phyloP scores from a whole-genome alignment of 1,284 basidiomycete species.

The Filobasidium uniguttulatum region DNA sequence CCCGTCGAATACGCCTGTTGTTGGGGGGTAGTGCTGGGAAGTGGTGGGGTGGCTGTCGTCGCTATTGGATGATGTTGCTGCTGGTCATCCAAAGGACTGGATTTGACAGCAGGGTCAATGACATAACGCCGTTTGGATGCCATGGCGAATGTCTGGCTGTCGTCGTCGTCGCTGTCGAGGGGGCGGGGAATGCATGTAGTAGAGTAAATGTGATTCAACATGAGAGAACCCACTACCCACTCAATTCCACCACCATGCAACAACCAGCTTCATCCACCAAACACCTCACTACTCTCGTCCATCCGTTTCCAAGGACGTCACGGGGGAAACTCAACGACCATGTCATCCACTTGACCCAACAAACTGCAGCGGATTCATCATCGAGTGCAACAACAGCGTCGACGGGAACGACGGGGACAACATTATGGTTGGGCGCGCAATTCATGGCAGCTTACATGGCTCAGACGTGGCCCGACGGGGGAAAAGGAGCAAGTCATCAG shows the following conservation, averaged over 20 bases:
- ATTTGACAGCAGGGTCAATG: constrained; percentile 31
- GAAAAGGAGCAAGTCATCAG: constrained; percentile 15
- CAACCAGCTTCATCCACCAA: constrained; percentile 43
- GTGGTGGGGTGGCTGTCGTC: constrained; percentile 20
- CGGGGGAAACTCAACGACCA: no score
- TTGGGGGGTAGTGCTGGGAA: background rate
- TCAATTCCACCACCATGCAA: constrained; percentile 11
- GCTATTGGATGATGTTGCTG: constrained; percentile 18
- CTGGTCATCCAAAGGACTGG: constrained; percentile 2
- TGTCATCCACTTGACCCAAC: background rate
- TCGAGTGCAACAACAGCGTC: constrained; percentile 21
- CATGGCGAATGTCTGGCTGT: no score
- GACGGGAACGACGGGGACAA: constrained; percentile 56
- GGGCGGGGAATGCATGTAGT: no score
- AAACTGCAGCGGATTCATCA: constrained; percentile 28
- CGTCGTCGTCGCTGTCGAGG: no score
- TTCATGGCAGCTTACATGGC: constrained; percentile 54
- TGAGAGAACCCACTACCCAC: background rate
- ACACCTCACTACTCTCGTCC: constrained; percentile 45
- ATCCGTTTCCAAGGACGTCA: constrained; percentile 40
- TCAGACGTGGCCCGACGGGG: constrained; percentile 18
- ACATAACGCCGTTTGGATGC: constrained; percentile 24
- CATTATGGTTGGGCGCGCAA: constrained; percentile 73
- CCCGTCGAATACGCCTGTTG: constrained; percentile 6
- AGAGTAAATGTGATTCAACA: no score